phyloP scores from a whole-genome alignment of 2,329 filamentous ascomycete genomes.

The Pseudogymnoascus sp. region DNA sequence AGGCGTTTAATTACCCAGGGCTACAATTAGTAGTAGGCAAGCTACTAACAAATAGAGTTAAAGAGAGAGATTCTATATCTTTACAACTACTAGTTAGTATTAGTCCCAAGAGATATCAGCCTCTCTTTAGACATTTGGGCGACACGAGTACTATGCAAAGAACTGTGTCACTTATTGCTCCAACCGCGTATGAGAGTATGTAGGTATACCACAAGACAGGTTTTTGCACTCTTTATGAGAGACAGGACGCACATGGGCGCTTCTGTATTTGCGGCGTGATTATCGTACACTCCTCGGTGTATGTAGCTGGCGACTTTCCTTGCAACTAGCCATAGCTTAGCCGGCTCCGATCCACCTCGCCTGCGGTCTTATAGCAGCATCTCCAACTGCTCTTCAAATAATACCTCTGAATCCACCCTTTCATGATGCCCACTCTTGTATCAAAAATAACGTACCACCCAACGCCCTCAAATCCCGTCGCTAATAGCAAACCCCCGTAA shows the following conservation, averaged over 20 bases:
- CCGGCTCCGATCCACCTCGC: neutral
- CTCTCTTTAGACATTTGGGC: too few species aligned
- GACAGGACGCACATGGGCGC: neutral
- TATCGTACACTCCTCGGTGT: neutral
- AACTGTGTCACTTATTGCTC: too few species aligned
- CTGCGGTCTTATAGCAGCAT: neutral
- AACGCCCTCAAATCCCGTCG: slow-evolving; percentile 10
- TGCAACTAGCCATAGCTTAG: neutral
- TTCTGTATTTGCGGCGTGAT: neutral
- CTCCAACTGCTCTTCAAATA: neutral
- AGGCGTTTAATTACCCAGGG: too few species aligned
- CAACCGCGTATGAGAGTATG: neutral
- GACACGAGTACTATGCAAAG: too few species aligned
- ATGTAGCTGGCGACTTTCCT: neutral
- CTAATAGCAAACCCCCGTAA: slow-evolving; percentile 35
- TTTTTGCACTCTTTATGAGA: neutral
- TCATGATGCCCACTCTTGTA: neutral
- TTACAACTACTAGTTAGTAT: too few species aligned
- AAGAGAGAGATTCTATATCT: too few species aligned
- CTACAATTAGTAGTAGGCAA: too few species aligned
- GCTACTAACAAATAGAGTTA: too few species aligned
- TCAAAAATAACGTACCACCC: neutral
- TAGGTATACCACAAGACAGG: neutral
- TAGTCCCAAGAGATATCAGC: too few species aligned
- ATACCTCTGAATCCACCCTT: neutral